Conservation (phyloP, 805 yeast genomes). For the Nakazawaea wickerhamii region DNA sequence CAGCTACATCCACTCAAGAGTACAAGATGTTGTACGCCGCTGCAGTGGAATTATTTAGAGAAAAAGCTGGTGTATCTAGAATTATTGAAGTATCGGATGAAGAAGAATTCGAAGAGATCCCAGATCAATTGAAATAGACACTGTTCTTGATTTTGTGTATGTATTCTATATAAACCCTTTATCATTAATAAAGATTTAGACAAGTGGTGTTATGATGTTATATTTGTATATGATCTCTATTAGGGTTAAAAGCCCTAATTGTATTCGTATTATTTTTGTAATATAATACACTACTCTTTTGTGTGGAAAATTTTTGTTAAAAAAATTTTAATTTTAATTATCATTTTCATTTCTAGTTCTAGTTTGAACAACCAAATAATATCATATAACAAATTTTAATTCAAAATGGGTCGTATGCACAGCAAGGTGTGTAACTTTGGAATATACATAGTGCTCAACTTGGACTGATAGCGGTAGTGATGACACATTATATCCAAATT, state of each 20-base stretch:
- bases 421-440: conserved; percentile 71
- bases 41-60: conserved; percentile 74
- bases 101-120: conserved; percentile 63
- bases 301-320: conserved; percentile 3
- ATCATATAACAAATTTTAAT: conserved; percentile 30
- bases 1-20: conserved; percentile 79
- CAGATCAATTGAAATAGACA: conserved; percentile 23
- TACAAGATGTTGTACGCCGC: conserved; percentile 88
- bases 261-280: not conserved
- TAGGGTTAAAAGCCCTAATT: conserved; percentile 8
- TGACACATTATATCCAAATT: conserved; percentile 6
- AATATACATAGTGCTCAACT: conserved; percentile 20
- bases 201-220: not conserved
- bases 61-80: conserved; percentile 67
- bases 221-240: too few relatives aligned
- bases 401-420: conserved; percentile 99
- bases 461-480: conserved; percentile 28
- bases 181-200: too few relatives aligned
- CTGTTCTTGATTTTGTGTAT: too few relatives aligned
- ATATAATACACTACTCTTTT: not conserved
- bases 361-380: conserved; percentile 9
- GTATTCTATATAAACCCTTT: too few relatives aligned
- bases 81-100: conserved; percentile 59
- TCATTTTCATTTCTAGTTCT: too few relatives aligned
- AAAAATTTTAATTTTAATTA: conserved; percentile 12